Conservation (phyloP, 139 green algal species). For the Chlamydomonas incerta region DNA sequence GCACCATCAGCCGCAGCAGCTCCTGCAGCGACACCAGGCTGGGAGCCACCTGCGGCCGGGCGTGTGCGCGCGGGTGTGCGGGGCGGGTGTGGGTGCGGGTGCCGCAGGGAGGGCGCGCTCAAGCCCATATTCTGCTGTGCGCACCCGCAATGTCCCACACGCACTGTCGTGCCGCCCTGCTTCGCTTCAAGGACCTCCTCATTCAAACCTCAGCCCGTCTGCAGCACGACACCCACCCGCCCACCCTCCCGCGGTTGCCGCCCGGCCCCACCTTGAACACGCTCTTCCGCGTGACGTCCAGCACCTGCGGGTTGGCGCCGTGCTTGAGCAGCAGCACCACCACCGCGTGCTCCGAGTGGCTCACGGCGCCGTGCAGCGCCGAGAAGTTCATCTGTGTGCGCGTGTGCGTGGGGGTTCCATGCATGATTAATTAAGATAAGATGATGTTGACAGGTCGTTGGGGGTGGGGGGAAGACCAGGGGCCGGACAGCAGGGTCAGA, state of each 20-base stretch:
- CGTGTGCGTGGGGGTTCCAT: no score
- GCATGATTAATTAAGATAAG: no score
- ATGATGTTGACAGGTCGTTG: no score
- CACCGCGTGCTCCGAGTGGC: background rate
- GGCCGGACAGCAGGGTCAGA: no score
- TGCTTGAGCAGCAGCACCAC: slow-evolving; percentile 11
- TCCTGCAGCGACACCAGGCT: slow-evolving; percentile 21
- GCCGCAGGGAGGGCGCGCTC: no score
- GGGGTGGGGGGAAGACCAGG: no score
- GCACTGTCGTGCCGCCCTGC: no score
- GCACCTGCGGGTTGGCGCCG: slow-evolving; percentile 21
- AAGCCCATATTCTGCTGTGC: no score
- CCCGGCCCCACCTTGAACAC: slow-evolving; percentile 25
- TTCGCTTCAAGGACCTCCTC: no score
- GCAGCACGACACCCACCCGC: no score
- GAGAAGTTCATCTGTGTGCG: slow-evolving; percentile 29
- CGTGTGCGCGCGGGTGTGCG: background rate
- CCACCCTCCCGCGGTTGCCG: background rate
- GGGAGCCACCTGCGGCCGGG: slow-evolving; percentile 4
- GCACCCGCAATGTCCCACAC: no score
- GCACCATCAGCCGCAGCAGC: slow-evolving; percentile 24
- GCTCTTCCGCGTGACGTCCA: slow-evolving; percentile 11
- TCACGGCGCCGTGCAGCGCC: slow-evolving; percentile 31
- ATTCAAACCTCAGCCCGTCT: no score
- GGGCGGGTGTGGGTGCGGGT: background rate